These are phyloP conservation scores for Elsinoe necatrix DNA, from an alignment of 2,329 filamentous ascomycete species.

Conservation along the genomic window DNA sequence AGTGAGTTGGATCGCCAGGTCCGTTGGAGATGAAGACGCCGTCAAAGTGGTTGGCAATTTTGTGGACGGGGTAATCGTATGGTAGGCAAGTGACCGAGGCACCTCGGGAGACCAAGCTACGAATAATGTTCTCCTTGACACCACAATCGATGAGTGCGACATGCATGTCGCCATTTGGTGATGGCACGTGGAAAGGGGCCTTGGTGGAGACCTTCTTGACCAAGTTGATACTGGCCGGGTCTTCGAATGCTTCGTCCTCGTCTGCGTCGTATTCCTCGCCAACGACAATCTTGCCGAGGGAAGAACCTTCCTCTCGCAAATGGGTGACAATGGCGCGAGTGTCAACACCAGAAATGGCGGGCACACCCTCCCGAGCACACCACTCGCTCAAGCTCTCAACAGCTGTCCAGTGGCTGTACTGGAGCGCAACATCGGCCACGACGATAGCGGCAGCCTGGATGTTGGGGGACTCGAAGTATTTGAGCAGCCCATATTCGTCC, in stretches of 20 bases:
- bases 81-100: slow-evolving; percentile 92
- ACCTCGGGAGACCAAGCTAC: slow-evolving; percentile 83
- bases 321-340: slow-evolving; percentile 94
- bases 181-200: slow-evolving; percentile 90
- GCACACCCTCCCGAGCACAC: slow-evolving; percentile 93
- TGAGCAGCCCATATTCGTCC: slow-evolving; percentile 82
- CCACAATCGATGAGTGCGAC: slow-evolving; percentile 94
- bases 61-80: slow-evolving; percentile 95
- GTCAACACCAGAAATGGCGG: slow-evolving; percentile 92
- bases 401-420: slow-evolving; percentile 98
- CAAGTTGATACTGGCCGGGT: slow-evolving; percentile 93
- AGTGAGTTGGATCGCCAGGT: slow-evolving; percentile 95
- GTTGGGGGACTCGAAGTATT: slow-evolving; percentile 97
- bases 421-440: slow-evolving; percentile 83
- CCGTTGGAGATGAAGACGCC: slow-evolving; percentile 99
- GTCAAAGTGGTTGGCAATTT: slow-evolving; percentile 95
- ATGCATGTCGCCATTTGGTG: slow-evolving; percentile 73
- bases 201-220: slow-evolving; percentile 97
- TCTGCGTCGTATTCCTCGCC: slow-evolving; percentile 98
- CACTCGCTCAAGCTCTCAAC: slow-evolving; percentile 88
- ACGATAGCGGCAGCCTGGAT: slow-evolving; percentile 95
- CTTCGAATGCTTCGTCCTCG: slow-evolving; percentile 91
- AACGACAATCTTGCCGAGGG: slow-evolving; percentile 84
- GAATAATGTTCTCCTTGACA: slow-evolving; percentile 99
- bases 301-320: slow-evolving; percentile 93